Base-by-base conservation (phyloP, 805 yeast genomes). In the Yarrowia divulgata region DNA sequence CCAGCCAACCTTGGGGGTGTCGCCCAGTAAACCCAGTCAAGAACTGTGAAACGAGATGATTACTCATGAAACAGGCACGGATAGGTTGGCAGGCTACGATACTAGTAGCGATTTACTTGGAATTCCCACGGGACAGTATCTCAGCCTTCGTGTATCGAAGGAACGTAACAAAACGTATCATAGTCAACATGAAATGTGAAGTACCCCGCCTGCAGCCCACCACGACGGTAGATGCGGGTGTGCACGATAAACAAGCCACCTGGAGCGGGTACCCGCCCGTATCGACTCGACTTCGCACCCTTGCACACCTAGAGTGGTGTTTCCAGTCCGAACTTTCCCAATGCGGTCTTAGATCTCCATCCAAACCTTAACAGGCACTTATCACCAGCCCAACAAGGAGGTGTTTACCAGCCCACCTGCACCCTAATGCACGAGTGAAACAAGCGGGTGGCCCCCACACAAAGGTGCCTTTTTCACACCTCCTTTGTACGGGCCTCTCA, bases 401-500 rank as follows among this genome's bases (percentile, higher is more conserved):
- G 13, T 9, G 19, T 16, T 8, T 13, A 49, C 54, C 54, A 49
- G 54, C 54, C 54, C 54, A 29, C 39, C 54, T 49, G 54, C 54
- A 49, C 19, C 8, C 8, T 32, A 6, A 16, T 10, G 54, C 54
- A 49, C 35, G 4, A 3, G n/a, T 29, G 35, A 48, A 29, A 48
- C 52, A 48, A 12, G 50, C 49, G 32, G 10, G 5, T 18, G 9
- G 50, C 8, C 16, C n/a, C 18, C 54, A 32, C 16, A 50, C 37
- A 34, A 50, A n/a, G 55, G 12, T 32, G 18, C 7, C 14, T 8
- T 29, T 48, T 48, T 48, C 52, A 48, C 37, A 48, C 35, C 54
- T 29, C 54, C 54, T 23, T 46, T 48, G 35, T 48, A 9, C 35
- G 13, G 12, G 35, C 18, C 52, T 46, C 35, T 13, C 50, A 5